phyloP scores from a whole-genome alignment of 148 eudicot genomes.

The Silene latifolia region DNA sequence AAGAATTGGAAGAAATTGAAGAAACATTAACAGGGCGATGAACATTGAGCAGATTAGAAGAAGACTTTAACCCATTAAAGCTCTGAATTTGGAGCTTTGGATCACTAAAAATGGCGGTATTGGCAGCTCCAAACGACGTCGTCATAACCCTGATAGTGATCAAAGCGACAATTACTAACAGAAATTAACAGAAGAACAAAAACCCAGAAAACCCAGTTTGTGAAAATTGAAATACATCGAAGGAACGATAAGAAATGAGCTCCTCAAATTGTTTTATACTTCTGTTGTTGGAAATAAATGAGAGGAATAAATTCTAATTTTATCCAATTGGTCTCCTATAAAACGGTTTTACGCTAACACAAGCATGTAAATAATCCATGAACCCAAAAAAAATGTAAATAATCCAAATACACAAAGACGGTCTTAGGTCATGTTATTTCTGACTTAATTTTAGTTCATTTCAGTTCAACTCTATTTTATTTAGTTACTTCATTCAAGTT shows the following conservation, averaged over 20 bases:
- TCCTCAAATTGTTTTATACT: neutral
- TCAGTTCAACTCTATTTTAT: too few relatives aligned
- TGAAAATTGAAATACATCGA: conserved; percentile 5
- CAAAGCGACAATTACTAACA: neutral
- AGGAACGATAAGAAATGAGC: conserved; percentile 8
- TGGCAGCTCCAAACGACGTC: conserved; percentile 56
- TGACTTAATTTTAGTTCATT: too few relatives aligned
- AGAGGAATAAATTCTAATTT: too few relatives aligned
- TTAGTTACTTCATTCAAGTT: too few relatives aligned
- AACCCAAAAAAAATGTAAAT: too few relatives aligned
- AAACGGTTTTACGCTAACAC: too few relatives aligned
- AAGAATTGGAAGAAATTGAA: conserved; percentile 32
- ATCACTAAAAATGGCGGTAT: conserved; percentile 40
- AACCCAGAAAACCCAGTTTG: conserved; percentile 20
- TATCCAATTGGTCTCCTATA: too few relatives aligned
- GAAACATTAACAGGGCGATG: conserved; percentile 30
- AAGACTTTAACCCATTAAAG: conserved; percentile 44
- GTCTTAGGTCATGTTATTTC: too few relatives aligned
- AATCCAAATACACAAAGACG: too few relatives aligned
- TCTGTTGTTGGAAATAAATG: too few relatives aligned
- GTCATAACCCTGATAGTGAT: conserved; percentile 27
- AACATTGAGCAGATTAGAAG: conserved; percentile 27
- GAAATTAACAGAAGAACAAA: conserved; percentile 4
- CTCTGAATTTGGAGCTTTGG: conserved; percentile 44
- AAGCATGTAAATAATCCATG: too few relatives aligned